Evolutionary conservation across 371 early-diverging fungal genomes (phyloP), one percentile per base, ranked within the genome.

Genomic region (Chytridiales sp.): DNA sequence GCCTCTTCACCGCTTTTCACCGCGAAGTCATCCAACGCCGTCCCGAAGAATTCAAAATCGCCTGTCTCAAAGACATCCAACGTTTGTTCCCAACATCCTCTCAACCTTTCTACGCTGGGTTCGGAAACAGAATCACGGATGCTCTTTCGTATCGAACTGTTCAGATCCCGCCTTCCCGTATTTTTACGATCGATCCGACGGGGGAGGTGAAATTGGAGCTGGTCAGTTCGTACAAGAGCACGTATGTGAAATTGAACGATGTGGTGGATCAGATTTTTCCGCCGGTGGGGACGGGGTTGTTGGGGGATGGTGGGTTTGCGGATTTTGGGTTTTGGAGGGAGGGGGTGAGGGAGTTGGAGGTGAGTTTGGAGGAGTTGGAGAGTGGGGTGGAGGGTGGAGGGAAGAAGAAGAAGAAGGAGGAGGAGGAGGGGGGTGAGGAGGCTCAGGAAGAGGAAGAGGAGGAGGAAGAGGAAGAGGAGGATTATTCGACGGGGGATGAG

Each of bases 1-100:
- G 99, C 19, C 78, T 99, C 38, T 88, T 99, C 56, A 89, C 89
- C 4, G 91, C 97, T 0, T 87, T 97, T 62, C 92, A 92, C 55
- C 83, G 85, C 31, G 99, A 99, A 70, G 93, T 99, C 15, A 94
- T 99, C 55, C 85, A 88, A 75, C 85, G 92, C 41, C 89, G 92
- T 53, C 98, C 99, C 11, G 95, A 98, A 69, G 91, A 94, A 62
- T 99, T 98, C 78, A 99, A 99, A 70, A 98, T 98, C 83, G 89
- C 94, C 0, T 94, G 93, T 66, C 75, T 99, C 40, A 81, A 90
- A n/a, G 94, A 96, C 64, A 90, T 99, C 39, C 81, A 87, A 52
- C 73, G 86, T 2, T 70, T 98, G 22, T 97, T 97, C 82, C 88
- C 83, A 26, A 66, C 73, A 21, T 57, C 47, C 24, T 59, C 35